Evolutionary conservation across 2,329 filamentous ascomycete genomes (phyloP).

Genomic region (Falciphora oryzae): DNA sequence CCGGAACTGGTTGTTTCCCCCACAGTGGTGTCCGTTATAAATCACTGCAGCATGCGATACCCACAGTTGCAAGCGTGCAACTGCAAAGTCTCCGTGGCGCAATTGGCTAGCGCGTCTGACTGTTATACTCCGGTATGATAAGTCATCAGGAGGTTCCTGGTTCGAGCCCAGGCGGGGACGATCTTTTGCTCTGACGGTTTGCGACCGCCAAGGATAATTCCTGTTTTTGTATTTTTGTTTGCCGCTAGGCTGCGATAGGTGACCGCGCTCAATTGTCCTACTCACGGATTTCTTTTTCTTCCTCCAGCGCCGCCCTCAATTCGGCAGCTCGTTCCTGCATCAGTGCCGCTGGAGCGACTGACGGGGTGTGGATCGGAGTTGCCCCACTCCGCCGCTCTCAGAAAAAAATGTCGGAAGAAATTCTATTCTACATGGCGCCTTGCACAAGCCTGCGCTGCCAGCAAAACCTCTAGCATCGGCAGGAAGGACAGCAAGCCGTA

Average conservation of each 20-base stretch:
- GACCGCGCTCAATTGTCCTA: not conserved
- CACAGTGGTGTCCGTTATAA: not conserved
- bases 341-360: not conserved
- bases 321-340: not conserved
- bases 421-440: not conserved
- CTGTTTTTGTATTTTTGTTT: not conserved
- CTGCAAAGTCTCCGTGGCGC: constrained; percentile 30
- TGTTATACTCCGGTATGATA: constrained; percentile 33
- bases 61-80: not conserved
- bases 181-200: not conserved
- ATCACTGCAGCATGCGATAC: not conserved
- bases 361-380: not conserved
- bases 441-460: not conserved
- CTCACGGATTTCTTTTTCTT: not conserved
- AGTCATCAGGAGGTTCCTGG: constrained; percentile 11
- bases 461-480: not conserved
- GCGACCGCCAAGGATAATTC: not conserved
- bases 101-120: constrained; percentile 56
- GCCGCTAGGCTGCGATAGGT: not conserved
- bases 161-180: constrained; percentile 11
- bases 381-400: not conserved
- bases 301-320: not conserved
- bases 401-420: constrained; percentile 7
- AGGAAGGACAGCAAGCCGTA: not conserved
- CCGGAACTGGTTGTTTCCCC: too few relatives aligned